phyloP scores from a whole-genome alignment of 805 yeast species.

The Hanseniaspora taiwanica region DNA sequence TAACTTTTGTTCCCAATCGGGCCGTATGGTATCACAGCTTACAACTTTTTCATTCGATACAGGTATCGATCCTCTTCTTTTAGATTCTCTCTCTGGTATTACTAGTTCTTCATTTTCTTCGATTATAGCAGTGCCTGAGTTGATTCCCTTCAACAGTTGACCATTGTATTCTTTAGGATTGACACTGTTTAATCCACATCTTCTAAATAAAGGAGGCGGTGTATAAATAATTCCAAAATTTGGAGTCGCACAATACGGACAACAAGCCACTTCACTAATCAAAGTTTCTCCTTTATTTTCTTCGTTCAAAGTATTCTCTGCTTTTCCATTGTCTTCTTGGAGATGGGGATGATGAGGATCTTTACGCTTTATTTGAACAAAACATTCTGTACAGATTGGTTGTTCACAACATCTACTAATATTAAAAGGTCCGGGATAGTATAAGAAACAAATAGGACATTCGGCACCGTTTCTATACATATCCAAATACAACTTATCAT shows the following conservation, averaged over 20 bases:
- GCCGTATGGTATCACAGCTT: conserved; percentile 72
- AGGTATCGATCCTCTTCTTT: conserved; percentile 44
- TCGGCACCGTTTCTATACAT: conserved; percentile 62
- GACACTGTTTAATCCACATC: conserved; percentile 40
- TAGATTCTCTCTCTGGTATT: not conserved
- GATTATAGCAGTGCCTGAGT: no score
- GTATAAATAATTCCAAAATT: conserved; percentile 74
- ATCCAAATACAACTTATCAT: conserved; percentile 33
- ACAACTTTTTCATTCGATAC: conserved; percentile 58
- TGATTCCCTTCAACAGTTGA: not conserved
- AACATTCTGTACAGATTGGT: conserved; percentile 91
- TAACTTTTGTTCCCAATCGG: conserved; percentile 81
- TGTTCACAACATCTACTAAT: conserved; percentile 80
- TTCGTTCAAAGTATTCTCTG: not conserved
- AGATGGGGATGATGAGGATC: conserved; percentile 66
- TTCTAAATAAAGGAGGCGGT: conserved; percentile 53
- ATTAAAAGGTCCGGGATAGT: conserved; percentile 68
- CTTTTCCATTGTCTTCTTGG: conserved; percentile 11
- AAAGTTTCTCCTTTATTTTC: conserved; percentile 41
- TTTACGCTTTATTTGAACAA: conserved; percentile 82
- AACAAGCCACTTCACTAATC: conserved; percentile 75
- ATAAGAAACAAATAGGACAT: conserved; percentile 90
- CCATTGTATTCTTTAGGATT: conserved; percentile 5
- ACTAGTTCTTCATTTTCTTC: conserved; percentile 6
- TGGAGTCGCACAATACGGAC: conserved; percentile 87